Percentiles rank a stretch among this genome's conserved stretches.
These are phyloP conservation scores for Avena eriantha DNA, from an alignment of 176 grass and related monocot species.

Conservation along the genomic window DNA sequence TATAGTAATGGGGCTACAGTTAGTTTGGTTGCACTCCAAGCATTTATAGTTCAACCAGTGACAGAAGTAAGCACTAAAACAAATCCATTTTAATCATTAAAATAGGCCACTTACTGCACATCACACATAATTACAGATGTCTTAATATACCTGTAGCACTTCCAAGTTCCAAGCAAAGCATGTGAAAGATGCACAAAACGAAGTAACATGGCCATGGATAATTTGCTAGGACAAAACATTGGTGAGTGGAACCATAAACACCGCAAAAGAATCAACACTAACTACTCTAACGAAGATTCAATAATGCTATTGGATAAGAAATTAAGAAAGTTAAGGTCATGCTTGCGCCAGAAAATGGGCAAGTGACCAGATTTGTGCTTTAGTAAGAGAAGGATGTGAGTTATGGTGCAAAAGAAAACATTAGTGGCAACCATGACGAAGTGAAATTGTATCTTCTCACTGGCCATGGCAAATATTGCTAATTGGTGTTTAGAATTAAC, in stretches of 20 bases:
- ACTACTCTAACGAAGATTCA: neutral
- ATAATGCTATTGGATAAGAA: neutral
- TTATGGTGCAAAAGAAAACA: too few species aligned
- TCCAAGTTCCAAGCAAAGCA: neutral
- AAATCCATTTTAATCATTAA: neutral
- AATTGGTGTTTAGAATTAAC: neutral
- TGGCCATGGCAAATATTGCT: neutral
- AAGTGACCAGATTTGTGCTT: neutral
- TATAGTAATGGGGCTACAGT: neutral
- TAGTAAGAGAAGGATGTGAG: neutral
- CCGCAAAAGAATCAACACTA: neutral
- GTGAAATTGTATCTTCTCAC: constrained; percentile 8
- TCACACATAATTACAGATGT: neutral
- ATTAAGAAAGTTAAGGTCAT: neutral
- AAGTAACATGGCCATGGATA: neutral
- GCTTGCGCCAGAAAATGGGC: neutral
- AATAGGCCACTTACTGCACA: neutral
- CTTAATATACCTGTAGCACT: neutral
- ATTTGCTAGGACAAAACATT: neutral
- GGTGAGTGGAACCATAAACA: neutral
- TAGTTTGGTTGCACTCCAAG: neutral
- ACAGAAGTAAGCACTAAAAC: neutral
- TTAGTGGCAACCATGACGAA: neutral
- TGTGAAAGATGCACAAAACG: neutral
- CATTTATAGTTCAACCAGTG: neutral